Evolutionary conservation across 495 filamentous ascomycete genomes (phyloP).

Genomic region (Daldinia decipiens): DNA sequence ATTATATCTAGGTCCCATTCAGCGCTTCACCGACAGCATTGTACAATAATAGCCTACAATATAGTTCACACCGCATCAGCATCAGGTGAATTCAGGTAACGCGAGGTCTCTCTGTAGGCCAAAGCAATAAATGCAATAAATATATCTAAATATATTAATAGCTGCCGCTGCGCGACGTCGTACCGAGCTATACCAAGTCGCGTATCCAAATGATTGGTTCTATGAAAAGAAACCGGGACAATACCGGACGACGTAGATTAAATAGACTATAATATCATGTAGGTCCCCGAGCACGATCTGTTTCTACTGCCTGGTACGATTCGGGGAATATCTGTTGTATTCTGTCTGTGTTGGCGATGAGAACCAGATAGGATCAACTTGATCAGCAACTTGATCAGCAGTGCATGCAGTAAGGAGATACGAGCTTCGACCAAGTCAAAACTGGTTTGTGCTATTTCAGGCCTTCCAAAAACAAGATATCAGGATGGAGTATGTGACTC

Average conservation of each 20-base stretch:
- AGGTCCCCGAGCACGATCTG: neutral
- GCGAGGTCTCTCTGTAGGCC: neutral
- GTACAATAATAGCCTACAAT: neutral
- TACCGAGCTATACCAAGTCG: neutral
- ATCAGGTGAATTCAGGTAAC: neutral
- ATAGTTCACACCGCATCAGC: neutral
- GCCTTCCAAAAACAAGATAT: neutral
- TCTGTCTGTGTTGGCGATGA: neutral
- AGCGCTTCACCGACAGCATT: slow-evolving; percentile 22
- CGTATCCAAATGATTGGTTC: neutral
- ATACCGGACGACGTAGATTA: neutral
- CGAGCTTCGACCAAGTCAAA: too few species aligned
- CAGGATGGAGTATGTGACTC: neutral
- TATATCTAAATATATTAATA: slow-evolving; percentile 2
- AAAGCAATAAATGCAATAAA: neutral
- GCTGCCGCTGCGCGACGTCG: neutral
- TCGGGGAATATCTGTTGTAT: neutral
- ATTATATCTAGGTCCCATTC: neutral
- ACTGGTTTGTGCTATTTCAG: too few species aligned
- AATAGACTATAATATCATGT: neutral
- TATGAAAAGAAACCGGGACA: neutral
- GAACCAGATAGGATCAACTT: too few species aligned
- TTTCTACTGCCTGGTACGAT: neutral
- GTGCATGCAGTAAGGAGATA: too few species aligned
- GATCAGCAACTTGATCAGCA: too few species aligned